phyloP scores from a whole-genome alignment of 2,329 filamentous ascomycete genomes.

The Aureobasidium sp. region DNA sequence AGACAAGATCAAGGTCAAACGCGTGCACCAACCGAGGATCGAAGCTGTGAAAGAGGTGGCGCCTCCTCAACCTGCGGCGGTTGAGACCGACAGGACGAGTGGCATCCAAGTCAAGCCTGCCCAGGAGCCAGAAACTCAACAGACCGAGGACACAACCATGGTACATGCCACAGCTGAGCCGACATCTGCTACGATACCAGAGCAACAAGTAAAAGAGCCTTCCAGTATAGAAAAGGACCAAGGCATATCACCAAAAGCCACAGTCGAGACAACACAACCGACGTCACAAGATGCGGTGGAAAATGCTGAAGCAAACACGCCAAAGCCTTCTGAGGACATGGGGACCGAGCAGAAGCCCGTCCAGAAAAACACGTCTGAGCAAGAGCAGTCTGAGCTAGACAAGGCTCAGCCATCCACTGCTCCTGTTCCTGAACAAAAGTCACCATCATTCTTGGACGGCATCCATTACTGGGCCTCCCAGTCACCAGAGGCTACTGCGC shows the following conservation, averaged over 20 bases:
- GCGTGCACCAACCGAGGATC: constrained; percentile 29
- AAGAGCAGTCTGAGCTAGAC: neutral
- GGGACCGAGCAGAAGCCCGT: neutral
- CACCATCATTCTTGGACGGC: constrained; percentile 32
- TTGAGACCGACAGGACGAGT: neutral
- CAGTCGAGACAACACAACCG: neutral
- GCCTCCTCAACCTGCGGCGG: neutral
- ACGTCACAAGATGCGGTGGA: neutral
- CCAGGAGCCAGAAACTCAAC: neutral
- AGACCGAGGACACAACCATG: neutral
- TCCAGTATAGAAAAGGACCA: neutral
- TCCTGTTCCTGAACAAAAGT: constrained; percentile 23
- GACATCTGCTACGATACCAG: neutral
- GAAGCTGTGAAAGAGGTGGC: constrained; percentile 19
- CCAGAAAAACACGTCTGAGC: neutral
- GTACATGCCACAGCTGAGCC: neutral
- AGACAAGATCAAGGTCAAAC: constrained; percentile 58
- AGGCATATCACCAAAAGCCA: neutral
- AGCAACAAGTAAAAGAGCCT: neutral
- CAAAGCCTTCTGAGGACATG: neutral
- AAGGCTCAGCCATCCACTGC: neutral
- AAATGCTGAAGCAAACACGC: neutral
- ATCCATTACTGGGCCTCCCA: constrained; percentile 32
- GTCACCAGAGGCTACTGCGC: constrained; percentile 7
- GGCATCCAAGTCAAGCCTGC: neutral